Evolutionary conservation across 129 eudicot species (phyloP), one percentile per base, ranked within the genome.

Genomic region (Chrysanthemum seticuspe): DNA sequence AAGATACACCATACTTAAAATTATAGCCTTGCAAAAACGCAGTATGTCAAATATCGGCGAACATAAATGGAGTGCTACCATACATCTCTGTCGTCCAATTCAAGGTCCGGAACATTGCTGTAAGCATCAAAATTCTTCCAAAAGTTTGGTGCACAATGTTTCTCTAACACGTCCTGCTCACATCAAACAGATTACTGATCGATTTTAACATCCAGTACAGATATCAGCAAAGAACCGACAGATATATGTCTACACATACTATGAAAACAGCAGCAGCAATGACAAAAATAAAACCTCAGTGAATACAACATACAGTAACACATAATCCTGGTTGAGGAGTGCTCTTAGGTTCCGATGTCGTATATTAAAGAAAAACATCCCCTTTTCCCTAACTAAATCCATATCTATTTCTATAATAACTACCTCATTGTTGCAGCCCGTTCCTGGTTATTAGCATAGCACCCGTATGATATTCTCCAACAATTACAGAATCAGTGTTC

Each of bases 111-210:
- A 44, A 53, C 52, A 77, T 87, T 59, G 50, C 55, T 79, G 57
- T 84, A 87, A 62, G 79, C 86, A 81, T 86, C 83, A 69, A 94
- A 93, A 79, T 93, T 81, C 72, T 65, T 82, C 97, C 98, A 93
- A 78, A 93, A 89, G 78, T 77, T 89, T 21, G 87, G 67, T 54
- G 87, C 88, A 36, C 86, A 76, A 27, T 87, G 83, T 72, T 76
- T 88, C 79, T 90, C 93, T 67, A 90, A 83, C 48, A 68, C 52
- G 47, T 79, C 89, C 98, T 93, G 88, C 40, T 70, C 60, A 72
- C 55, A 49, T 48, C 6, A 67, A 52, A 44, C 81, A 70, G 76
- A 12, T 63, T 45, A 55, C 27, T 51, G 18, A 70, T 62, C 76
- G 59, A 52, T 2, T 48, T 1, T 5, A 29, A 68, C 8, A 27